These are phyloP conservation scores for Linanthus parryae DNA, from an alignment of 148 eudicot genomes.

Conservation along the genomic window DNA sequence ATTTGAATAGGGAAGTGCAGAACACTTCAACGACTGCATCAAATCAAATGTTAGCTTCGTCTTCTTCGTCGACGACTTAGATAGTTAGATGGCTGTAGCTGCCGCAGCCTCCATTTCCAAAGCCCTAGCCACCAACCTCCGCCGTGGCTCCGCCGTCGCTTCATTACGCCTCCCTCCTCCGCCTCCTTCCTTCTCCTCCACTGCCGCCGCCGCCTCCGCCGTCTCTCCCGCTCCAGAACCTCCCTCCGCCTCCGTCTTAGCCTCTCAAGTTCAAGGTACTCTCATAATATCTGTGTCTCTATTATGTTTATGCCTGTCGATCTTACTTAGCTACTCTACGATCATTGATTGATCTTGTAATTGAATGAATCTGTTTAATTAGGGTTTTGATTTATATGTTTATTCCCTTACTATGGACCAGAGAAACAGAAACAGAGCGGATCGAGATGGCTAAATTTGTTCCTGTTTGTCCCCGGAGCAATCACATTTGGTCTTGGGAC, in stretches of 20 bases:
- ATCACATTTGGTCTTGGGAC: conserved; percentile 90
- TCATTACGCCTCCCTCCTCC: conserved; percentile 4
- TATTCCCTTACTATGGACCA: conserved; percentile 25
- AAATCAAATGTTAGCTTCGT: no score
- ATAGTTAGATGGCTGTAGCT: no score
- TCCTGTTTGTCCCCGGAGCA: conserved; percentile 89
- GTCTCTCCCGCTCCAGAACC: conserved; percentile 24
- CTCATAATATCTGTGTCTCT: no score
- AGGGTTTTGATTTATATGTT: no score
- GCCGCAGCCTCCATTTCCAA: conserved; percentile 22
- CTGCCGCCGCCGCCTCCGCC: conserved; percentile 22
- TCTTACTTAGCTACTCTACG: not conserved
- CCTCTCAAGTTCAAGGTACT: conserved; percentile 41
- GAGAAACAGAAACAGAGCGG: conserved; percentile 37
- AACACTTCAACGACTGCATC: no score
- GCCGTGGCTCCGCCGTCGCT: not conserved
- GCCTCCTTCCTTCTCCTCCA: conserved; percentile 16
- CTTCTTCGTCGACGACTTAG: no score
- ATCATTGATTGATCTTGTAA: not conserved
- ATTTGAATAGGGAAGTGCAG: no score
- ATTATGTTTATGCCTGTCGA: not conserved
- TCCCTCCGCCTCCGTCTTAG: conserved; percentile 10
- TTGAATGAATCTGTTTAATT: not conserved
- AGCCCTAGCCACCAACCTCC: conserved; percentile 14
- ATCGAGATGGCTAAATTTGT: conserved; percentile 61